phyloP scores from a whole-genome alignment of 2,329 filamentous ascomycete genomes.

The Claviceps paspali region DNA sequence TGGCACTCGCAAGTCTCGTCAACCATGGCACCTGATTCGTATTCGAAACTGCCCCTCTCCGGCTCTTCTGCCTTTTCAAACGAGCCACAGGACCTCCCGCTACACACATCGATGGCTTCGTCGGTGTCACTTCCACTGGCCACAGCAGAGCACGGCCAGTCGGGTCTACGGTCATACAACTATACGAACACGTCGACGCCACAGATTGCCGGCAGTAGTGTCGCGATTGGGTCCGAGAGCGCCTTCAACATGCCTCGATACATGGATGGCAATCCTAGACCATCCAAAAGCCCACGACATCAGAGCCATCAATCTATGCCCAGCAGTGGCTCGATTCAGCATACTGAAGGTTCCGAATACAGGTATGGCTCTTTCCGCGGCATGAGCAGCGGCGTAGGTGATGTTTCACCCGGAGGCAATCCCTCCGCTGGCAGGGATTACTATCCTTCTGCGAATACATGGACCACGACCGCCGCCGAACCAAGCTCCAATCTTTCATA shows the following conservation, averaged over 20 bases:
- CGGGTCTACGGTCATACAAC: slow-evolving; percentile 35
- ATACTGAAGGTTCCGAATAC: slow-evolving; percentile 37
- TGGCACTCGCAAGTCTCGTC: slow-evolving; percentile 39
- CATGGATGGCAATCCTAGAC: slow-evolving; percentile 36
- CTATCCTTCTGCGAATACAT: slow-evolving; percentile 34
- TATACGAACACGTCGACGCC: slow-evolving; percentile 37
- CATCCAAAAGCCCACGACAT: slow-evolving; percentile 41
- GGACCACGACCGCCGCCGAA: slow-evolving; percentile 36
- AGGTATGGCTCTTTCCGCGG: slow-evolving; percentile 33
- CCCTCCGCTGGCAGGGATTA: slow-evolving; percentile 30
- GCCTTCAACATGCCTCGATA: slow-evolving; percentile 40
- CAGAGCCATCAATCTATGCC: slow-evolving; percentile 38
- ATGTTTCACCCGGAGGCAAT: slow-evolving; percentile 17
- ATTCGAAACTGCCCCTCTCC: slow-evolving; percentile 37
- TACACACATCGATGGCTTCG: slow-evolving; percentile 36
- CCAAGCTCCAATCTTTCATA: slow-evolving; percentile 29
- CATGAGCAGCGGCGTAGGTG: slow-evolving; percentile 15
- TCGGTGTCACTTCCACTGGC: slow-evolving; percentile 36
- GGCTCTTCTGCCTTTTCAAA: slow-evolving; percentile 30
- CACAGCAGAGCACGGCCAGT: slow-evolving; percentile 29
- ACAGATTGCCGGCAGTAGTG: slow-evolving; percentile 28
- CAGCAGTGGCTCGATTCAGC: slow-evolving; percentile 30
- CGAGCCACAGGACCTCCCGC: slow-evolving; percentile 38
- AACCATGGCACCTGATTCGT: slow-evolving; percentile 33
- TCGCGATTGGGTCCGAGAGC: slow-evolving; percentile 24